phyloP scores from a whole-genome alignment of 192 early-diverging fungal species.

The Nowakowskiella sp. region DNA sequence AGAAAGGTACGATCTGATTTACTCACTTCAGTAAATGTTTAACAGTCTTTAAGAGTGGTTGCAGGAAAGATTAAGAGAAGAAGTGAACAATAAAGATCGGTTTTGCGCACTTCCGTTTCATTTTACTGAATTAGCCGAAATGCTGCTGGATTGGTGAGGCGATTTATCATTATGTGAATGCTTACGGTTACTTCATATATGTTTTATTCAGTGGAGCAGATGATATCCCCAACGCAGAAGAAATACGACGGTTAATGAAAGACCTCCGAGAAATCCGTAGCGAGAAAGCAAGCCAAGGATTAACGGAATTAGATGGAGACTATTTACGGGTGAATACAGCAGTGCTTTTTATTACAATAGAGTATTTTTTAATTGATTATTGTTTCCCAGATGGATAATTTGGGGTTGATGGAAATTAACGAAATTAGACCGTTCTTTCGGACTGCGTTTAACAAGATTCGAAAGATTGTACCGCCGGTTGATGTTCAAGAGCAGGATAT shows the following conservation, averaged over 20 bases:
- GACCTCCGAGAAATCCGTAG: constrained; percentile 77
- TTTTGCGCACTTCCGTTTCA: constrained; percentile 70
- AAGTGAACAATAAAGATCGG: constrained; percentile 41
- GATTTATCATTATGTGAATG: background rate
- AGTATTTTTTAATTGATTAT: constrained; percentile 10
- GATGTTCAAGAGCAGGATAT: no score
- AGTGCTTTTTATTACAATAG: background rate
- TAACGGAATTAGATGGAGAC: constrained; percentile 53
- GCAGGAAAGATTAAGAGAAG: constrained; percentile 51
- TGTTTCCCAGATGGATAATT: constrained; percentile 59
- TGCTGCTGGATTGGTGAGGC: constrained; percentile 66
- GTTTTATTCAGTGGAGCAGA: constrained; percentile 56
- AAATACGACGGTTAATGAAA: constrained; percentile 66
- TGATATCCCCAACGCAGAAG: constrained; percentile 68
- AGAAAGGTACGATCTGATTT: constrained; percentile 38
- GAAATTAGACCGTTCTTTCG: constrained; percentile 89
- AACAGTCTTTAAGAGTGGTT: constrained; percentile 47
- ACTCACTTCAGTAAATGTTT: background rate
- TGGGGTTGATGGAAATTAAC: constrained; percentile 81
- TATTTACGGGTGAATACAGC: constrained; percentile 56
- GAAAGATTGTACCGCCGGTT: constrained; percentile 29
- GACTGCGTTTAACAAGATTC: constrained; percentile 65
- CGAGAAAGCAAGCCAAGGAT: constrained; percentile 66
- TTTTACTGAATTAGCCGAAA: constrained; percentile 74
- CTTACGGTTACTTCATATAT: background rate